Percentiles rank a stretch among this genome's conserved stretches.
phyloP scores from a whole-genome alignment of 345 rosid genomes.

The Lepidium sativum region DNA sequence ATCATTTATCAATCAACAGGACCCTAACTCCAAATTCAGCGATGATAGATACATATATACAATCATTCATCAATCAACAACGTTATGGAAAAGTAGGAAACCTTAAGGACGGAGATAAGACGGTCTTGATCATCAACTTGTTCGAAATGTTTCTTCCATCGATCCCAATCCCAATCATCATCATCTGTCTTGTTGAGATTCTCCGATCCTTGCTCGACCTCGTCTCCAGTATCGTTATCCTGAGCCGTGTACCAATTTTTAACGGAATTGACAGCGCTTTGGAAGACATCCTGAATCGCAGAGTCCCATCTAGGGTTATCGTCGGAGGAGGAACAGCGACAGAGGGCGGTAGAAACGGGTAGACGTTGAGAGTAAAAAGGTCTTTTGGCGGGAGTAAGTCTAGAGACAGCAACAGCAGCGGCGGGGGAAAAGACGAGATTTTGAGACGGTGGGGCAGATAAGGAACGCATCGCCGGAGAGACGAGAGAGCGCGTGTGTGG shows the following conservation, averaged over 20 bases:
- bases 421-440: constrained; percentile 34
- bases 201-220: constrained; percentile 3
- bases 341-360: constrained; percentile 28
- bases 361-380: constrained; percentile 32
- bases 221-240: constrained; percentile 7
- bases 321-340: constrained; percentile 45
- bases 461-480: constrained; percentile 46
- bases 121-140: constrained; percentile 76
- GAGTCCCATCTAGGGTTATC: constrained; percentile 46
- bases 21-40: neutral
- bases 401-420: constrained; percentile 10
- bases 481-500: neutral
- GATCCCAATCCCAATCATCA: constrained; percentile 78
- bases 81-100: neutral
- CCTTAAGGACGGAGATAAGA: constrained; percentile 69
- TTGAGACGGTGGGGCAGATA: constrained; percentile 43
- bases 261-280: constrained; percentile 41
- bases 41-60: neutral
- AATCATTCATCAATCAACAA: neutral
- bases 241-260: constrained; percentile 26
- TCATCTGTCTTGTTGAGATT: neutral
- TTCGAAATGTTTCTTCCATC: constrained; percentile 81
- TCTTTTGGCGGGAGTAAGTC: constrained; percentile 26
- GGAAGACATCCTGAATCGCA: constrained; percentile 44
- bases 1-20: neutral